Evolutionary conservation across 2,329 filamentous ascomycete species (phyloP), one percentile per base, ranked within the genome.

Genomic region (Pseudocercospora vitis): DNA sequence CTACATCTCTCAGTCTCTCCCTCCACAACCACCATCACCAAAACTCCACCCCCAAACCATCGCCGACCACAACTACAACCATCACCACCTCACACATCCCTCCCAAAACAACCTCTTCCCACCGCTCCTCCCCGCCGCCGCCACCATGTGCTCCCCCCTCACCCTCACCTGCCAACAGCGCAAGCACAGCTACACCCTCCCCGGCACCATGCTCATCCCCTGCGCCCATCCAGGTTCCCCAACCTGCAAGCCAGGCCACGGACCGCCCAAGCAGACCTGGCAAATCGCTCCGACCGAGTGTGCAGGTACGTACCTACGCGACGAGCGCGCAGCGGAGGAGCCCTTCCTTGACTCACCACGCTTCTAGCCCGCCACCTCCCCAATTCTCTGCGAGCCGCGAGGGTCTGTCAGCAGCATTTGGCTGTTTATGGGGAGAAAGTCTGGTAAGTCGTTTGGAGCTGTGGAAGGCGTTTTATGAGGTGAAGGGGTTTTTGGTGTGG

Each of bases 141-240:
- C 35, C 16, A 40, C 19, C 4, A 42, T 42, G 37, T 42, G 37
- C 37, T 18, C 37, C 19, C 37, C 37, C 3, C 37, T 42, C 37
- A 42, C 37, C 37, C 12, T 42, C 37, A 21, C 7, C 7, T 42
- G 37, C 19, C 37, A 40, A 23, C 37, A 40, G 37, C 37, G 37
- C 37, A 42, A 42, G 3, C 37, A 42, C 37, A 12, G 4, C 37
- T n/a, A 23, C 37, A 42, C 37, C 12, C 19, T 42, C 7, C 7
- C 21, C 18, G 6, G 24, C 3, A 7, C 26, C 26, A 7, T 4
- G 12, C 19, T 42, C 9, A n/a, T 42, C 21, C 37, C 37, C 21
- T 42, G 37, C 19, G 7, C n/a, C 1, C 1, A n/a, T 6, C 37
- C 37, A 26, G 37, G 37, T 42, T 42, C 37, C 37, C 3, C 21